Evolutionary conservation across 2,329 filamentous ascomycete species (phyloP).

Genomic region (Raffaelea arxii): DNA sequence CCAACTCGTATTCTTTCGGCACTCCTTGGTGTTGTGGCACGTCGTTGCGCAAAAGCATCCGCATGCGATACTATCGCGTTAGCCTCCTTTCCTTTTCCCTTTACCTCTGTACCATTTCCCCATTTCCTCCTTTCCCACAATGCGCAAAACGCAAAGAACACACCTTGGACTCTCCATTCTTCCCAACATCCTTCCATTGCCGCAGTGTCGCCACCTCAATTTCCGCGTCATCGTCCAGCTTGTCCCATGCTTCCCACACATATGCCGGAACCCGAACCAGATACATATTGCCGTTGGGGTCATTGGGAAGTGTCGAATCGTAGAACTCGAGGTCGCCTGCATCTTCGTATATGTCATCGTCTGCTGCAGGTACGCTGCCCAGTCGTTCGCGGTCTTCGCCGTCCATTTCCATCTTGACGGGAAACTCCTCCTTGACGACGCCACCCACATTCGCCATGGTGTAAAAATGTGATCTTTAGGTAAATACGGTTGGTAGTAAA

Average conservation of each 20-base stretch:
- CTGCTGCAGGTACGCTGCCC: constrained; percentile 23
- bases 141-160: not conserved
- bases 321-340: constrained; percentile 54
- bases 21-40: constrained; percentile 60
- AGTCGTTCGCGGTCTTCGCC: constrained; percentile 9
- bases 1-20: constrained; percentile 82
- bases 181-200: constrained; percentile 44
- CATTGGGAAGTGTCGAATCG: constrained; percentile 21
- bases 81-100: not conserved
- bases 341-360: constrained; percentile 60
- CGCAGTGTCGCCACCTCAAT: constrained; percentile 71
- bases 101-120: not conserved
- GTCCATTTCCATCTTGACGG: constrained; percentile 34
- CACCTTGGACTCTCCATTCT: constrained; percentile 38
- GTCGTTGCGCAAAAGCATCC: constrained; percentile 60
- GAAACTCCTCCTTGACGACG: constrained; percentile 13
- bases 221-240: constrained; percentile 70
- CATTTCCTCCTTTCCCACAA: not conserved
- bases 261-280: constrained; percentile 70
- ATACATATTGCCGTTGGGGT: constrained; percentile 44
- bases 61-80: constrained; percentile 25
- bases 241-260: constrained; percentile 70
- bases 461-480: too few species aligned
- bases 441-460: constrained; percentile 8
- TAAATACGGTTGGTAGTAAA: too few species aligned